Evolutionary conservation across 2,329 filamentous ascomycete genomes (phyloP).

Genomic region (Lachnellula occidentalis): DNA sequence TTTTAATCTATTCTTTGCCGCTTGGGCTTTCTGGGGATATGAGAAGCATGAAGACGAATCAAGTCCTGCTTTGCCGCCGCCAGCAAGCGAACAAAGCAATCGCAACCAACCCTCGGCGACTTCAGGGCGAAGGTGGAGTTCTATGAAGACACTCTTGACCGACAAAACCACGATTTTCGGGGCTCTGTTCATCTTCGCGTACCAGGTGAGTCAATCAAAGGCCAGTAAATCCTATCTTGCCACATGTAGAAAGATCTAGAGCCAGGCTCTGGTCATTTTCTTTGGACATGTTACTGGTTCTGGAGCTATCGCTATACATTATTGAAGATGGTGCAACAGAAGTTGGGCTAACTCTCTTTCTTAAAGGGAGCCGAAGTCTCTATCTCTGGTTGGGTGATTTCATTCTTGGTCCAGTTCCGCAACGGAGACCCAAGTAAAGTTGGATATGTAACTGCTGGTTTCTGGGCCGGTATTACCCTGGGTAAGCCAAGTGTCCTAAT

Average conservation of each 20-base stretch:
- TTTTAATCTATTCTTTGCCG: conserved; percentile 48
- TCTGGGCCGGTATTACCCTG: conserved; percentile 67
- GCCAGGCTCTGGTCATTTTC: not conserved
- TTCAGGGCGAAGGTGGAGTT: conserved; percentile 19
- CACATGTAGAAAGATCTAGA: no score
- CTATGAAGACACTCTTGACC: conserved; percentile 33
- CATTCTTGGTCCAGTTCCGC: conserved; percentile 69
- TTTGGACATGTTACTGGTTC: not conserved
- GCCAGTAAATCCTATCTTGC: not conserved
- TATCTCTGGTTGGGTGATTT: conserved; percentile 80
- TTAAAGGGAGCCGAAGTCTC: conserved; percentile 64
- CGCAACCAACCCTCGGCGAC: not conserved
- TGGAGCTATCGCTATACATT: not conserved
- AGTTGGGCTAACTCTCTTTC: no score
- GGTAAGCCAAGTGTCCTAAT: conserved; percentile 45
- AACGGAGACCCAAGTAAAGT: conserved; percentile 64
- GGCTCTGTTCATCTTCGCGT: conserved; percentile 74
- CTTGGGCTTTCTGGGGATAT: conserved; percentile 64
- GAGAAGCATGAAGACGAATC: conserved; percentile 63
- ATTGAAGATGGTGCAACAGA: no score
- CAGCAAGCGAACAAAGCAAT: conserved; percentile 32
- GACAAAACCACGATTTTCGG: conserved; percentile 58
- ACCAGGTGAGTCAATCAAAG: conserved; percentile 44
- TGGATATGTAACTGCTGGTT: conserved; percentile 70
- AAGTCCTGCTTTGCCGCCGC: conserved; percentile 44